Evolutionary conservation across 352 stramenopile genomes (phyloP).

Genomic region (Phytophthora europaea): DNA sequence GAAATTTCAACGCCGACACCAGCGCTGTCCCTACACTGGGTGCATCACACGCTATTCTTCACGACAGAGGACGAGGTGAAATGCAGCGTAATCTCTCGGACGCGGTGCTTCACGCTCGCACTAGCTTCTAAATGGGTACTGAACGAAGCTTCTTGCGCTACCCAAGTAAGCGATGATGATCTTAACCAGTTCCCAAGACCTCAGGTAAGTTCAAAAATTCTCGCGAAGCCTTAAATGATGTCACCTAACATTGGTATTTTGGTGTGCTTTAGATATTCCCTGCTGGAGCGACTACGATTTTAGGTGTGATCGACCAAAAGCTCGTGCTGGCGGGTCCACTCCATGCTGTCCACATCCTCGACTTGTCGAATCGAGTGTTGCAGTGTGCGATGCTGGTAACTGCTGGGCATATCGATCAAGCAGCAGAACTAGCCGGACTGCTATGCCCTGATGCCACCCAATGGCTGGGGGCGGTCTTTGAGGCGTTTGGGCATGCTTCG

Average conservation of each 20-base stretch:
- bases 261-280: slow-evolving; percentile 44
- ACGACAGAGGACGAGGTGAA: slow-evolving; percentile 66
- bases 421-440: slow-evolving; percentile 51
- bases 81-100: slow-evolving; percentile 71
- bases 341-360: slow-evolving; percentile 60
- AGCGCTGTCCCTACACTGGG: slow-evolving; percentile 63
- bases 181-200: slow-evolving; percentile 56
- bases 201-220: slow-evolving; percentile 36
- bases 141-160: slow-evolving; percentile 42
- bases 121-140: slow-evolving; percentile 56
- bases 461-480: slow-evolving; percentile 70
- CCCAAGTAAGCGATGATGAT: slow-evolving; percentile 42
- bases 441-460: slow-evolving; percentile 51
- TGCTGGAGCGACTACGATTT: slow-evolving; percentile 53
- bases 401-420: slow-evolving; percentile 53
- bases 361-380: slow-evolving; percentile 70
- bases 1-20: slow-evolving; percentile 59
- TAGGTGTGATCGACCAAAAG: slow-evolving; percentile 59
- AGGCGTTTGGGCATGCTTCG: slow-evolving; percentile 66
- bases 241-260: slow-evolving; percentile 1
- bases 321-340: slow-evolving; percentile 60
- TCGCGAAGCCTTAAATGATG: background rate
- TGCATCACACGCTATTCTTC: slow-evolving; percentile 80
- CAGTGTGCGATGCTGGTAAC: slow-evolving; percentile 77
- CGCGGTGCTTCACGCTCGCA: slow-evolving; percentile 67